Conservation (phyloP, 1,284 basidiomycete genomes). For the Moesziomyces aphidis region DNA sequence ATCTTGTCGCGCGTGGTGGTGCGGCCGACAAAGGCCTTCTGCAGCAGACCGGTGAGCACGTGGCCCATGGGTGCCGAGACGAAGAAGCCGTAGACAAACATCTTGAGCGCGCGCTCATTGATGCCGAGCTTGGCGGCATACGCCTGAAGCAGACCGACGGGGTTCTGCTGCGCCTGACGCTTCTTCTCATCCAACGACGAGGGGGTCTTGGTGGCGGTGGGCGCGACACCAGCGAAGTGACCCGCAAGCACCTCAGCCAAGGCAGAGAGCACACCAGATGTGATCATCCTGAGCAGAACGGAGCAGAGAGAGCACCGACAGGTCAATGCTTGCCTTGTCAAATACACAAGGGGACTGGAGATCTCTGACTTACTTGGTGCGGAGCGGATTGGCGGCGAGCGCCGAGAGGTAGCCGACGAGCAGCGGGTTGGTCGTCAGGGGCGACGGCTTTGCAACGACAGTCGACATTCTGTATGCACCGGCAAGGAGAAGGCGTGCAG, state of each 20-base stretch:
- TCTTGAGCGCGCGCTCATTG: constrained; percentile 75
- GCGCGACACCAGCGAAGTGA: constrained; percentile 52
- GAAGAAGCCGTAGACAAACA: constrained; percentile 84
- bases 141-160: constrained; percentile 20
- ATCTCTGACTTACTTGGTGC: constrained; percentile 45
- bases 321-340: too few species aligned
- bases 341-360: neutral
- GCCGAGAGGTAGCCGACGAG: constrained; percentile 51
- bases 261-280: constrained; percentile 54
- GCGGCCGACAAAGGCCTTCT: constrained; percentile 81
- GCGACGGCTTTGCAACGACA: constrained; percentile 40
- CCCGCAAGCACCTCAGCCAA: constrained; percentile 58
- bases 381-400: constrained; percentile 58
- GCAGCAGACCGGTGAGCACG: constrained; percentile 75
- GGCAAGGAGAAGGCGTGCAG: neutral
- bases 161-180: constrained; percentile 33
- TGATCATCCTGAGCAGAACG: constrained; percentile 41
- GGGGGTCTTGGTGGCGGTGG: constrained; percentile 30
- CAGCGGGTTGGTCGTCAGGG: constrained; percentile 45
- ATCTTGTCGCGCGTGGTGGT: constrained; percentile 78
- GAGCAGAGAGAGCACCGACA: neutral
- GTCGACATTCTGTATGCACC: constrained; percentile 26
- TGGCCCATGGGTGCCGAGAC: constrained; percentile 87
- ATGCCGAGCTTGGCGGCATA: constrained; percentile 51
- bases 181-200: constrained; percentile 40